These are phyloP conservation scores for Nymphaea colorata DNA, from an alignment of 164 flowering plant species.

Conservation along the genomic window DNA sequence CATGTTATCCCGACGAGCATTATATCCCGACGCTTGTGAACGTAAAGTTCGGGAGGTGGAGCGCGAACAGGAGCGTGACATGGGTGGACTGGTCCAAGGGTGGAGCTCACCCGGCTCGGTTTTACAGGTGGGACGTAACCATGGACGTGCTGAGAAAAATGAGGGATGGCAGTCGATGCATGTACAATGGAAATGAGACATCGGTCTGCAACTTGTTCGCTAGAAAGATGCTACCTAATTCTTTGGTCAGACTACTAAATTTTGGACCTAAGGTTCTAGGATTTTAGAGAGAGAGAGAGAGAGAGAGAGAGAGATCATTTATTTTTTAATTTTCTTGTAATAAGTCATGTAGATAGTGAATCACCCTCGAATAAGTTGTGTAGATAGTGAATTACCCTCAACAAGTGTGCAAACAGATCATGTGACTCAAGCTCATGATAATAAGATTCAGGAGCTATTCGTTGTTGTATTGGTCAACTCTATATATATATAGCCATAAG, in stretches of 20 bases:
- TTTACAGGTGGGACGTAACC: slow-evolving; percentile 34
- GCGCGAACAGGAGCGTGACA: slow-evolving; percentile 46
- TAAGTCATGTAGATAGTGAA: background rate
- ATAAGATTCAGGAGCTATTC: too few relatives aligned
- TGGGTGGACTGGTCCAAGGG: slow-evolving; percentile 74
- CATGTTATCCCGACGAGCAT: slow-evolving; percentile 45
- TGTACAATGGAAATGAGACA: slow-evolving; percentile 36
- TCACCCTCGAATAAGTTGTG: background rate
- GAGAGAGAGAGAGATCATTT: background rate
- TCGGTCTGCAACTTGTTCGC: slow-evolving; percentile 60
- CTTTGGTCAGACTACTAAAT: slow-evolving; percentile 43
- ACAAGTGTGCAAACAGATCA: background rate
- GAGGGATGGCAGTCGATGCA: slow-evolving; percentile 25
- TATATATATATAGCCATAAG: too few relatives aligned
- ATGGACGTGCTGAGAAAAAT: slow-evolving; percentile 33
- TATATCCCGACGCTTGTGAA: slow-evolving; percentile 59
- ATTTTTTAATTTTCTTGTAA: background rate
- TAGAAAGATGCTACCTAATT: slow-evolving; percentile 47
- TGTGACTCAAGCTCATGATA: too few relatives aligned
- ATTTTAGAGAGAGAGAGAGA: slow-evolving; percentile 1
- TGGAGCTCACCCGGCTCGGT: slow-evolving; percentile 51
- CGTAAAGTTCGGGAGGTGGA: slow-evolving; percentile 22
- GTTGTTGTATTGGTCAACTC: too few relatives aligned
- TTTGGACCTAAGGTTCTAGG: slow-evolving; percentile 51
- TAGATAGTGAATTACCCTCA: background rate